Conservation (phyloP, 164 flowering plant genomes). For the Echeveria elegans region DNA sequence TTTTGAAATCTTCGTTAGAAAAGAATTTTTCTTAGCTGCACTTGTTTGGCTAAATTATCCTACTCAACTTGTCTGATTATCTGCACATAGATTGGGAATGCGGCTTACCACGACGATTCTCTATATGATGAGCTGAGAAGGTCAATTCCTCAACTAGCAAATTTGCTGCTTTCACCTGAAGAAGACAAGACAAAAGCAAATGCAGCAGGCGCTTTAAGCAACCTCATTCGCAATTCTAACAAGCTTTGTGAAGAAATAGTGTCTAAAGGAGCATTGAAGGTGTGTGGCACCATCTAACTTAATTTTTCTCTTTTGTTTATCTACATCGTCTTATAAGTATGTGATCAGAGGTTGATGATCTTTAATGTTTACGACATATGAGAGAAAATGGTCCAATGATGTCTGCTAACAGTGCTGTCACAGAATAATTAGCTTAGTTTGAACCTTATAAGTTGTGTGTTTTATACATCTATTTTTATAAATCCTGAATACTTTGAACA, state of each 20-base stretch:
- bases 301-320: neutral
- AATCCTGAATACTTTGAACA: neutral
- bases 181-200: conserved; percentile 97
- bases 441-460: neutral
- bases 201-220: conserved; percentile 97
- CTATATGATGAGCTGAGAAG: conserved; percentile 85
- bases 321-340: neutral
- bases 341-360: neutral
- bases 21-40: neutral
- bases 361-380: no score
- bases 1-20: neutral
- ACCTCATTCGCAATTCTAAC: conserved; percentile 87
- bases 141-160: conserved; percentile 73
- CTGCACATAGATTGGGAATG: conserved; percentile 82
- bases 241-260: conserved; percentile 82
- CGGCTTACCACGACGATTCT: conserved; percentile 82
- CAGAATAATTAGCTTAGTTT: neutral
- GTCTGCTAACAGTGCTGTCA: neutral
- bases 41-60: neutral
- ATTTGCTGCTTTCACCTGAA: conserved; percentile 53
- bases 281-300: conserved; percentile 14
- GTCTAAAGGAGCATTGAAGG: conserved; percentile 92
- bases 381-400: neutral
- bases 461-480: neutral
- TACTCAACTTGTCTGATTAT: neutral